Conservation (phyloP, 2,329 filamentous ascomycete species). For the Neoascochyta sp. region DNA sequence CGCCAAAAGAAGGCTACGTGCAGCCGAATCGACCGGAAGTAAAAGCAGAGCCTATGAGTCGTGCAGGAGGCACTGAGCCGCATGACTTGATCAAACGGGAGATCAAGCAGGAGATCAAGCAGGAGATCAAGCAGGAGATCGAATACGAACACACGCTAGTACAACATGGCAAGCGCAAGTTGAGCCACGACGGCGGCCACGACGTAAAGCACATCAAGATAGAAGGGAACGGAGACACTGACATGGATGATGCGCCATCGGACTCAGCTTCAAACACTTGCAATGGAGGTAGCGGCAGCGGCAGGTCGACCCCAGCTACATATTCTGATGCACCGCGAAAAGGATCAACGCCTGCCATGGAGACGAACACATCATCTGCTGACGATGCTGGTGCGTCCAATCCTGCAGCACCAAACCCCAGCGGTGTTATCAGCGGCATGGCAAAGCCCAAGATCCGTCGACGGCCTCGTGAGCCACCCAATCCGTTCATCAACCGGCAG, state of each 20-base stretch:
- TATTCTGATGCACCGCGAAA: constrained; percentile 12
- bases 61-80: constrained; percentile 19
- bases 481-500: constrained; percentile 32
- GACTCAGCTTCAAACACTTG: constrained; percentile 20
- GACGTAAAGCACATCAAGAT: constrained; percentile 66
- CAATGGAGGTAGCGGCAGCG: constrained; percentile 25
- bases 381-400: constrained; percentile 10
- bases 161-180: constrained; percentile 73
- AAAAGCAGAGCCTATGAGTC: constrained; percentile 22
- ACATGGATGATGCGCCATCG: constrained; percentile 27
- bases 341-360: constrained; percentile 13
- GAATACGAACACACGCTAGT: constrained; percentile 59
- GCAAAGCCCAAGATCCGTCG: constrained; percentile 31
- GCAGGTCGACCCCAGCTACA: constrained; percentile 25
- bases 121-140: constrained; percentile 17
- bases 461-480: constrained; percentile 20
- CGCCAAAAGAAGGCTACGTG: constrained; percentile 24
- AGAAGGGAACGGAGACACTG: constrained; percentile 20
- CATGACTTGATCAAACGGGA: constrained; percentile 8
- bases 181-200: constrained; percentile 59
- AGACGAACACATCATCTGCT: no score
- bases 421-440: constrained; percentile 21
- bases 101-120: constrained; percentile 17
- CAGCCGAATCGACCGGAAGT: constrained; percentile 21
- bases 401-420: constrained; percentile 6